phyloP scores from a whole-genome alignment of 176 grass and related monocot genomes.

The Triticum timopheevii region DNA sequence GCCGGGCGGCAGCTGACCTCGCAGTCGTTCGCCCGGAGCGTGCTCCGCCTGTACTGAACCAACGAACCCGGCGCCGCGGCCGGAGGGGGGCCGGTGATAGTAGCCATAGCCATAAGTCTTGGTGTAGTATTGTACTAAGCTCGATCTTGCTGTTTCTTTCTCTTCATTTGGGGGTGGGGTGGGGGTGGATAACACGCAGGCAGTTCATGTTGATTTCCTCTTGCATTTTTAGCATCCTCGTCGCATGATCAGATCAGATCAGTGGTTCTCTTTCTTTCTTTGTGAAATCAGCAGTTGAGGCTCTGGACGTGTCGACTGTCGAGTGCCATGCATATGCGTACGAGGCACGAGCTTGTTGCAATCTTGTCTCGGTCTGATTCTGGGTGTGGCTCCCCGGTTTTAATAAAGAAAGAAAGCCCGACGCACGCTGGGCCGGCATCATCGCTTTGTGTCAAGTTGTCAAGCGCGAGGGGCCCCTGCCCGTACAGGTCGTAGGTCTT shows the following conservation, averaged over 20 bases:
- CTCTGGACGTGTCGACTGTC: background rate
- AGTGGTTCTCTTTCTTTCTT: background rate
- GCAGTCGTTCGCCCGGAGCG: conserved; percentile 72
- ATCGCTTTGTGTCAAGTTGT: conserved; percentile 43
- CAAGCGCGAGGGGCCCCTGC: background rate
- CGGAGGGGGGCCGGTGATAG: too few relatives aligned
- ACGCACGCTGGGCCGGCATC: conserved; percentile 10
- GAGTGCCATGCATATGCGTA: background rate
- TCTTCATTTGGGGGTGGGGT: conserved; percentile 38
- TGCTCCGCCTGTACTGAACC: conserved; percentile 72
- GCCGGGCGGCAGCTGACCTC: conserved; percentile 62
- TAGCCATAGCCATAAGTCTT: conserved; percentile 32
- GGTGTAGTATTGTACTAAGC: conserved; percentile 32
- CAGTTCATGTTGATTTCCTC: conserved; percentile 41
- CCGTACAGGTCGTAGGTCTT: background rate
- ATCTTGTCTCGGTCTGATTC: background rate
- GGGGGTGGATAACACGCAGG: conserved; percentile 49
- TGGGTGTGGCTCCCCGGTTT: background rate
- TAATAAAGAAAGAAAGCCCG: too few relatives aligned
- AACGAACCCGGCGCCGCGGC: background rate
- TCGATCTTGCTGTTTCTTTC: conserved; percentile 10
- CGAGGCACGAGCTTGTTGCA: background rate
- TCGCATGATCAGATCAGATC: background rate
- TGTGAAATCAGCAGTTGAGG: too few relatives aligned
- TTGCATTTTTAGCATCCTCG: background rate